Evolutionary conservation across 1,139 yeast species (phyloP).

Genomic region (Lodderomyces margitis): DNA sequence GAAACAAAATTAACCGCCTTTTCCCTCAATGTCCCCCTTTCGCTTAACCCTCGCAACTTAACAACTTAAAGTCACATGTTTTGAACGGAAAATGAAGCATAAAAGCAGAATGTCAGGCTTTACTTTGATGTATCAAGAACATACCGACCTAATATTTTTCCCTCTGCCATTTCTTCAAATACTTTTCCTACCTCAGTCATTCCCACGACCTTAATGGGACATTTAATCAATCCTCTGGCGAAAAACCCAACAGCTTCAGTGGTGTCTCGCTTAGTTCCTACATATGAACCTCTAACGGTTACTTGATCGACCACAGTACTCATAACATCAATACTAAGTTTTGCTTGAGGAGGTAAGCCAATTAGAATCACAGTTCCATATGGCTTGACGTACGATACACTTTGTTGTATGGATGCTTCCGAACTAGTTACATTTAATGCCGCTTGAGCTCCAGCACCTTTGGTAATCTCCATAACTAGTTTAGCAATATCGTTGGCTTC

Average conservation of each 20-base stretch:
- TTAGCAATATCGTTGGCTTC: constrained; percentile 53
- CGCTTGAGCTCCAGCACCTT: constrained; percentile 61
- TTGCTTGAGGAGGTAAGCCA: constrained; percentile 76
- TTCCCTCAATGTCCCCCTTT: no score
- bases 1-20: no score
- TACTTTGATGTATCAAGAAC: constrained; percentile 51
- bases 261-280: constrained; percentile 78
- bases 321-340: constrained; percentile 60
- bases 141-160: constrained; percentile 71
- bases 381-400: constrained; percentile 68
- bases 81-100: no score
- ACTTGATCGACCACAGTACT: constrained; percentile 63
- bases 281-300: constrained; percentile 70
- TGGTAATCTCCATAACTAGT: constrained; percentile 26
- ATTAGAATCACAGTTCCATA: constrained; percentile 78
- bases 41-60: no score
- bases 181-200: constrained; percentile 59
- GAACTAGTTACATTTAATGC: constrained; percentile 79
- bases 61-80: no score
- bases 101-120: no score
- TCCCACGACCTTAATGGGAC: constrained; percentile 68
- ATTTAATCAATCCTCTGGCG: constrained; percentile 61
- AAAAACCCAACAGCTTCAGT: constrained; percentile 77
- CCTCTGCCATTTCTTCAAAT: constrained; percentile 66
- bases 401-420: constrained; percentile 66